Percentiles rank a stretch among this genome's conserved stretches.
Evolutionary conservation across 1,284 basidiomycete genomes (phyloP).

Genomic region (Cutaneotrichosporon sp.): DNA sequence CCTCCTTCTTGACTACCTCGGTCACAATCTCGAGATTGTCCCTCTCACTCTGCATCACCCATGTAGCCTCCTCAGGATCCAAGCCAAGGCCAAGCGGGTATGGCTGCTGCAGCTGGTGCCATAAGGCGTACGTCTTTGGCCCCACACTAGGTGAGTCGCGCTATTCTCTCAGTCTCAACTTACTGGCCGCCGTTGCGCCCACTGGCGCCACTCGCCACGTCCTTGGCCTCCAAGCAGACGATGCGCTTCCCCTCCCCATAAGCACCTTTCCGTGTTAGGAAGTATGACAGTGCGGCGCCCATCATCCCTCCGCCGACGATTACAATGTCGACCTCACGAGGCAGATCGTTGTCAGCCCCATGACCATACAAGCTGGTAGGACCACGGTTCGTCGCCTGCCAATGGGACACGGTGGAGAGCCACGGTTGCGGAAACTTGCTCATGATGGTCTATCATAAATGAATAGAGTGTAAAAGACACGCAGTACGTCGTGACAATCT

Average conservation of each 20-base stretch:
- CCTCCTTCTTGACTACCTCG: constrained; percentile 19
- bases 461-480: no score
- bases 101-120: constrained; percentile 15
- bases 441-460: no score
- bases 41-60: constrained; percentile 24
- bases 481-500: no score
- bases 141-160: constrained; percentile 14
- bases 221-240: constrained; percentile 37
- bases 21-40: constrained; percentile 29
- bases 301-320: constrained; percentile 36
- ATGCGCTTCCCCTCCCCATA: constrained; percentile 25
- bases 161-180: neutral
- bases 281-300: constrained; percentile 34
- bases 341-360: constrained; percentile 18
- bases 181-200: constrained; percentile 40
- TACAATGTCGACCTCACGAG: constrained; percentile 27
- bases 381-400: constrained; percentile 30
- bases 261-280: constrained; percentile 26
- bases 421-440: constrained; percentile 26
- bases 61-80: constrained; percentile 14
- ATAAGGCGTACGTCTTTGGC: constrained; percentile 20
- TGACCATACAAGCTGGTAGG: constrained; percentile 20
- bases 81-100: constrained; percentile 16
- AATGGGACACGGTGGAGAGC: constrained; percentile 26
- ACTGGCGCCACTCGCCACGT: constrained; percentile 39